Conservation (phyloP, 306 rosid genomes). For the Echinosophora koreensis region DNA sequence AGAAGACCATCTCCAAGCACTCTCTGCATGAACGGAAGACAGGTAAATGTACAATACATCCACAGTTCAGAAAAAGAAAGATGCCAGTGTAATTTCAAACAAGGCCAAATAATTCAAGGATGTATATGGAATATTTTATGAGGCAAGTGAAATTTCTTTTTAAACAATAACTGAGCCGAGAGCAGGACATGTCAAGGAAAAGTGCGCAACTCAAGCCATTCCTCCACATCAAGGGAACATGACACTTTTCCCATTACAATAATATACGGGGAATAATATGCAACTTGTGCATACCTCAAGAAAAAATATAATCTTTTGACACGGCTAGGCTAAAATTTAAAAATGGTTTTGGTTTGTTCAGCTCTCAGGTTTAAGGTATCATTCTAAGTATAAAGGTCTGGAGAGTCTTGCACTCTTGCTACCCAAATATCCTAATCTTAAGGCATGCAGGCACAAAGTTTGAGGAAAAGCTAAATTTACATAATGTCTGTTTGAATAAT, state of each 20-base stretch:
- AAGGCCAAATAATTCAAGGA: not conserved
- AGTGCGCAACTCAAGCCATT: not conserved
- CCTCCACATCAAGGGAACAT: not conserved
- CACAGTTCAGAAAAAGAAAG: too few species aligned
- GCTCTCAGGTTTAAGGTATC: not conserved
- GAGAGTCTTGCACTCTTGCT: constrained; percentile 2
- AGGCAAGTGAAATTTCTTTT: constrained; percentile 5
- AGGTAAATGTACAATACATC: too few species aligned
- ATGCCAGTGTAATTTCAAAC: constrained; percentile 28
- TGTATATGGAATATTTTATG: constrained; percentile 4
- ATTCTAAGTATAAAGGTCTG: not conserved
- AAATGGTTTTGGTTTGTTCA: constrained; percentile 23
- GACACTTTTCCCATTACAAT: constrained; percentile 4
- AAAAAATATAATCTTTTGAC: not conserved
- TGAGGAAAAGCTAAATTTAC: constrained; percentile 10
- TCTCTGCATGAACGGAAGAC: constrained; percentile 63
- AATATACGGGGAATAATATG: not conserved
- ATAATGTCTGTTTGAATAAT: not conserved
- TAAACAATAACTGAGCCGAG: constrained; percentile 7
- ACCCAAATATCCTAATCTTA: constrained; percentile 18
- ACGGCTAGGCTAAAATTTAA: constrained; percentile 33
- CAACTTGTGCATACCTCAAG: not conserved
- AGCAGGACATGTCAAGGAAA: constrained; percentile 4
- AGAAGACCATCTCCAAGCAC: constrained; percentile 98
- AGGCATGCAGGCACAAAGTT: constrained; percentile 12